Evolutionary conservation across 768 basidiomycete species (phyloP).

Genomic region (Tubosaeta sp.): DNA sequence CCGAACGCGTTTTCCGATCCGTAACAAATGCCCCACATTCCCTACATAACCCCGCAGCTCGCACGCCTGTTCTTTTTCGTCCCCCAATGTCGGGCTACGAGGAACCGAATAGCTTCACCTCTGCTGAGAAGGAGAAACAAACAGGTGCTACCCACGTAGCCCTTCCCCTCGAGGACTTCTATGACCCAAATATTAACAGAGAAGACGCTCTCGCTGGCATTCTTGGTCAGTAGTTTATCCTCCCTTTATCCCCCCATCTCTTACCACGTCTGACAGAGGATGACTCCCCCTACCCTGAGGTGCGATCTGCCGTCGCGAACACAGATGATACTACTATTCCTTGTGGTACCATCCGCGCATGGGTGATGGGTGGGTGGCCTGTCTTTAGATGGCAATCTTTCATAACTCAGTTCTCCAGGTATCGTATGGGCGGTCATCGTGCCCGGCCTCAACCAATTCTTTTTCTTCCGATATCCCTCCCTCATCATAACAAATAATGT

Average conservation of each 20-base stretch:
- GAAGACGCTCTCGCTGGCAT: conserved; percentile 23
- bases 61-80: neutral
- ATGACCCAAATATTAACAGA: conserved; percentile 37
- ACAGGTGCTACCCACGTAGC: conserved; percentile 4
- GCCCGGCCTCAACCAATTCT: conserved; percentile 75
- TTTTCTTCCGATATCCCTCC: conserved; percentile 65
- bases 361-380: conserved; percentile 44
- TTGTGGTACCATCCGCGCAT: conserved; percentile 54
- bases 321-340: conserved; percentile 68
- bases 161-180: conserved; percentile 23
- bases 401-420: conserved; percentile 11
- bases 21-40: neutral
- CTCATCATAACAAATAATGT: conserved; percentile 47
- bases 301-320: conserved; percentile 54
- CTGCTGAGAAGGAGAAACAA: conserved; percentile 23
- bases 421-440: conserved; percentile 57
- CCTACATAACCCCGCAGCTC: conserved; percentile 13
- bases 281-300: conserved; percentile 72
- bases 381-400: neutral
- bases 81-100: conserved; percentile 19
- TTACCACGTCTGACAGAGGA: conserved; percentile 39
- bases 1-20: neutral
- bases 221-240: conserved; percentile 16
- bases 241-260: conserved; percentile 11
- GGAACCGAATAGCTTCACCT: conserved; percentile 17